These are phyloP conservation scores for Diddensiella santjacobensis DNA, from an alignment of 805 yeast genomes.

Conservation along the genomic window DNA sequence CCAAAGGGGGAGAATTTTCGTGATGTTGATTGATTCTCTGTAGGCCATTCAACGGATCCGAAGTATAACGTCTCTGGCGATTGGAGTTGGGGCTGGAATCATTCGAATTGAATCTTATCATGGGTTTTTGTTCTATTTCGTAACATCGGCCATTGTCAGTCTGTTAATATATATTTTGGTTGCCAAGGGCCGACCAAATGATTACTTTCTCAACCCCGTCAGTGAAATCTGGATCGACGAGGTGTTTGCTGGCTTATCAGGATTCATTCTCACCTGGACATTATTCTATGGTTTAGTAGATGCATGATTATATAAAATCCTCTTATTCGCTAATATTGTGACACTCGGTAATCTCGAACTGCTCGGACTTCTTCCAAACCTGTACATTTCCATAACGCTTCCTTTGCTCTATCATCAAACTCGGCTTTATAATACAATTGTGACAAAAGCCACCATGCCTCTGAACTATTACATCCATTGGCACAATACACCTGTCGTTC, in stretches of 20 bases:
- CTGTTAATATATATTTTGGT: slow-evolving; percentile 34
- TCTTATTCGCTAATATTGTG: background rate
- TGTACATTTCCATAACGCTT: slow-evolving; percentile 59
- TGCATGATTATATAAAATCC: slow-evolving; percentile 17
- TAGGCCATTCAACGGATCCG: slow-evolving; percentile 31
- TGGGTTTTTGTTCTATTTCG: slow-evolving; percentile 46
- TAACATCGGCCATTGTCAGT: slow-evolving; percentile 36
- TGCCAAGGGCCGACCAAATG: slow-evolving; percentile 35
- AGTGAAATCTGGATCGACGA: slow-evolving; percentile 43
- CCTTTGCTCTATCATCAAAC: slow-evolving; percentile 46
- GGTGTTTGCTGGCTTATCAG: slow-evolving; percentile 46
- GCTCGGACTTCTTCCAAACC: slow-evolving; percentile 58
- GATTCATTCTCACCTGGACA: slow-evolving; percentile 59
- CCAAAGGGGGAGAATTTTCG: background rate
- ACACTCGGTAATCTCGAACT: slow-evolving; percentile 38
- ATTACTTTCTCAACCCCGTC: slow-evolving; percentile 40
- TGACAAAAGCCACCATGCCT: slow-evolving; percentile 68
- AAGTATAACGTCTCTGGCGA: slow-evolving; percentile 47
- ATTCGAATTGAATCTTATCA: slow-evolving; percentile 46
- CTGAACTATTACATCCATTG: slow-evolving; percentile 48
- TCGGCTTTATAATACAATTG: slow-evolving; percentile 56
- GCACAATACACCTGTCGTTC: slow-evolving; percentile 37
- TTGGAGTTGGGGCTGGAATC: slow-evolving; percentile 55
- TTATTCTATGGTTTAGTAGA: slow-evolving; percentile 46
- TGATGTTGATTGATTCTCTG: background rate